Evolutionary conservation across 2,329 filamentous ascomycete genomes (phyloP).

Genomic region (Fusarium euwallaceae): DNA sequence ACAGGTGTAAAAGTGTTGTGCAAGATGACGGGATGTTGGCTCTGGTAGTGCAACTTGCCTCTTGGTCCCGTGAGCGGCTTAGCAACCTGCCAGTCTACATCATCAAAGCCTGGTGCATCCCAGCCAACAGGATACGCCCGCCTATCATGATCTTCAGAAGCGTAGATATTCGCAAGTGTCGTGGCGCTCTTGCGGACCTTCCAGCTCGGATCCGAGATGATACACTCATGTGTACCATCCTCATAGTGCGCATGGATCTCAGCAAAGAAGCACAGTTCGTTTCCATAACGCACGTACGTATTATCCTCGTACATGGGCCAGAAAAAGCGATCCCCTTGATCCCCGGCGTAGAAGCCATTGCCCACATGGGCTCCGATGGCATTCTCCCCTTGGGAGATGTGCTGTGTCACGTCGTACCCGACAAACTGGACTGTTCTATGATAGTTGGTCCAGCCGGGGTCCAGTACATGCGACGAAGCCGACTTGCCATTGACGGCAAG

Average conservation of each 20-base stretch:
- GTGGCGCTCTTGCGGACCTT: constrained; percentile 55
- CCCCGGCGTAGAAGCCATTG: constrained; percentile 61
- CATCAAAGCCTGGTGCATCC: constrained; percentile 46
- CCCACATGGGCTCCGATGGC: constrained; percentile 56
- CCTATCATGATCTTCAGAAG: constrained; percentile 55
- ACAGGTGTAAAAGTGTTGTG: constrained; percentile 53
- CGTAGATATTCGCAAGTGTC: constrained; percentile 56
- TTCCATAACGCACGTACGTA: constrained; percentile 54
- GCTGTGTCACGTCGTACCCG: constrained; percentile 56
- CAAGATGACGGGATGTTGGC: constrained; percentile 54
- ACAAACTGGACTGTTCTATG: constrained; percentile 58
- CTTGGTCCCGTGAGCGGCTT: constrained; percentile 50
- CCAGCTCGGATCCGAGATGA: constrained; percentile 55
- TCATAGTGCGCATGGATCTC: constrained; percentile 55
- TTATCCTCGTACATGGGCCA: constrained; percentile 59
- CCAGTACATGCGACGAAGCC: constrained; percentile 52
- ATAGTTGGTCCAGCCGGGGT: constrained; percentile 57
- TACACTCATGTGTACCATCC: constrained; percentile 52
- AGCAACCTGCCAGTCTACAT: constrained; percentile 44
- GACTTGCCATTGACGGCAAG: constrained; percentile 52
- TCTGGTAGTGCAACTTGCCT: constrained; percentile 55
- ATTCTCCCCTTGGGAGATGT: constrained; percentile 52
- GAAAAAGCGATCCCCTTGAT: constrained; percentile 57
- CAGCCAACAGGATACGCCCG: constrained; percentile 52
- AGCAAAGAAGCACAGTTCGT: constrained; percentile 57